Evolutionary conservation across 495 filamentous ascomycete genomes (phyloP).

Genomic region (Chaetomium cochliodes): DNA sequence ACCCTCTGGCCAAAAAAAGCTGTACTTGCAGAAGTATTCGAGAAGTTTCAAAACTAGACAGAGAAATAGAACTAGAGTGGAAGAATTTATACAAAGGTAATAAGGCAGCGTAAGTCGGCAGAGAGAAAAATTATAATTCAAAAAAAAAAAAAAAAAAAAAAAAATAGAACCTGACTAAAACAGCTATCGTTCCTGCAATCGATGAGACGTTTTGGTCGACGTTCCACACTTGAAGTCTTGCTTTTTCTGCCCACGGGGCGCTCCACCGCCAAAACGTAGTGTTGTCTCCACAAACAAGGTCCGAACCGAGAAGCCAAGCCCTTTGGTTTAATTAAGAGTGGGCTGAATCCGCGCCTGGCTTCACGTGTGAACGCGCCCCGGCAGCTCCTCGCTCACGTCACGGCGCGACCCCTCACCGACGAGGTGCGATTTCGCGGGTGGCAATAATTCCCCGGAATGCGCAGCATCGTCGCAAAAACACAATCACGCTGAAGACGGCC

Average conservation of each 20-base stretch:
- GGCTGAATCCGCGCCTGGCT: neutral
- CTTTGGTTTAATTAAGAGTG: constrained; percentile 3
- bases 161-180: too few relatives aligned
- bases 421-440: neutral
- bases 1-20: neutral
- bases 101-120: too few relatives aligned
- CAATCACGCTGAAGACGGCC: neutral
- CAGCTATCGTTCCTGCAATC: too few relatives aligned
- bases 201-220: too few relatives aligned
- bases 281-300: constrained; percentile 8
- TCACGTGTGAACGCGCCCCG: constrained; percentile 27
- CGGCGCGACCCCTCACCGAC: constrained; percentile 3
- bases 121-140: too few relatives aligned
- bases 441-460: neutral
- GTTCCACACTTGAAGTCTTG: too few relatives aligned
- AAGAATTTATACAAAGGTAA: too few relatives aligned
- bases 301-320: constrained; percentile 17
- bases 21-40: neutral
- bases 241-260: too few relatives aligned
- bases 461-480: neutral
- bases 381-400: constrained; percentile 15
- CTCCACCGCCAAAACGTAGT: neutral
- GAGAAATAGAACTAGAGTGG: too few relatives aligned
- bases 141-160: too few relatives aligned
- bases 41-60: too few relatives aligned